Base-by-base conservation (phyloP, 2,329 filamentous ascomycete species). In the Cryphonectria nitschkei region DNA sequence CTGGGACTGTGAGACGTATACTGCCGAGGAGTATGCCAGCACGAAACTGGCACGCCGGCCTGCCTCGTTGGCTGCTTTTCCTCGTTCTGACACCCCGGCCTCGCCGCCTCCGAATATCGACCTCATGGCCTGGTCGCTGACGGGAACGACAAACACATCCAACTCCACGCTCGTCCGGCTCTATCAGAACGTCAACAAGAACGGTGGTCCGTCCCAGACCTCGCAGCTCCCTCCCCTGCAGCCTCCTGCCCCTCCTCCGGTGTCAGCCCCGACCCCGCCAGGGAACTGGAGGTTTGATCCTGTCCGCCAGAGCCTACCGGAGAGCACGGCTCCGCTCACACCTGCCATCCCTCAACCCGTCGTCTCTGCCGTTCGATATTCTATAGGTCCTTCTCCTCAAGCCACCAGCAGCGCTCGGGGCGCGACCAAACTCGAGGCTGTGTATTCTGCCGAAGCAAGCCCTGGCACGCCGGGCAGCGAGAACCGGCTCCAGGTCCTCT, bases 131-230 rank as follows among this genome's bases (percentile, higher is more conserved):
- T 97, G 93, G 92, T 94, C 93, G 9, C 82, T 97, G n/a, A 94
- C 94, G 0, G 94, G 94, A 19, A 95, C 92, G 1, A 94, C 93
- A 68, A 94, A 97, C 76, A 96, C 93, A 3, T 92, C 93, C 1
- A 94, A 90, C 73, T 94, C 93, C 0, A 96, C 93, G 77, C 83
- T 97, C 5, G 95, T 93, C 0, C 87, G 95, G 69, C 88, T 97
- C 77, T 97, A 94, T 78, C 90, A 93, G 72, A 90, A 87, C 46
- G 46, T 50, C 46, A 50, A 50, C 75, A 85, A 70, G 81, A 82
- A 32, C 69, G 76, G 54, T 34, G 76, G 77, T 76, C 74, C 74
- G 76, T 75, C 37, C 76, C 79, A 68, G 76, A 77, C 70, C 78
- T 75, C 66, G 22, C 41, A 63, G 64, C 62, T 65, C 8, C 70